These are phyloP conservation scores for Ensete glaucum DNA, from an alignment of 176 grass and related monocot species.

Conservation along the genomic window DNA sequence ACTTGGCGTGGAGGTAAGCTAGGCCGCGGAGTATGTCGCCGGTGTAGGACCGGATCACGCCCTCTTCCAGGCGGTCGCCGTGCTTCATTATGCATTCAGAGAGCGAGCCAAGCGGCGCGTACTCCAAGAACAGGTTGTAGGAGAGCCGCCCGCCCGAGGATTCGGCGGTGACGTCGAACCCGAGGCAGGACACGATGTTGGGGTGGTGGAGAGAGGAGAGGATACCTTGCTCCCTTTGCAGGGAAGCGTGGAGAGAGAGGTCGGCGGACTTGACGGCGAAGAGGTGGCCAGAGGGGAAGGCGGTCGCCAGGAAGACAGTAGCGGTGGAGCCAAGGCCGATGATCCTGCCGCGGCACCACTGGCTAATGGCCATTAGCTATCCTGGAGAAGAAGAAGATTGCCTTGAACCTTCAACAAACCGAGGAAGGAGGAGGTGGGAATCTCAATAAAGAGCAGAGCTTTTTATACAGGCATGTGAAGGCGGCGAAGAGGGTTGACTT, in stretches of 20 bases:
- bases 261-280: constrained; percentile 20
- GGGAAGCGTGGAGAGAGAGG: background rate
- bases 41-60: background rate
- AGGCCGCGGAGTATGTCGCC: constrained; percentile 6
- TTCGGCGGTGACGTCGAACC: constrained; percentile 6
- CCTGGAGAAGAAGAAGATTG: background rate
- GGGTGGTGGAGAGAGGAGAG: constrained; percentile 5
- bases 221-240: constrained; percentile 3
- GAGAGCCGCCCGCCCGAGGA: background rate
- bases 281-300: background rate
- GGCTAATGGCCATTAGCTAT: background rate
- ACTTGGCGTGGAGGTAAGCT: constrained; percentile 2
- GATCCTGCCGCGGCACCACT: constrained; percentile 9
- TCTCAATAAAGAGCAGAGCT: too few species aligned
- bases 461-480: background rate
- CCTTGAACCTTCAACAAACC: background rate
- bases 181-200: constrained; percentile 17
- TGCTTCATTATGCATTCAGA: background rate
- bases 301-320: constrained; percentile 5
- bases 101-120: background rate
- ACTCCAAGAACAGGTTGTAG: constrained; percentile 16
- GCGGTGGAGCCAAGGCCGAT: constrained; percentile 17
- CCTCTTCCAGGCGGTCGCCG: background rate
- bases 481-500: constrained; percentile 2
- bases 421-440: background rate